Evolutionary conservation across 139 green algal genomes (phyloP), one percentile per base, ranked within the genome.

Genomic region (Chlorella ohadii): DNA sequence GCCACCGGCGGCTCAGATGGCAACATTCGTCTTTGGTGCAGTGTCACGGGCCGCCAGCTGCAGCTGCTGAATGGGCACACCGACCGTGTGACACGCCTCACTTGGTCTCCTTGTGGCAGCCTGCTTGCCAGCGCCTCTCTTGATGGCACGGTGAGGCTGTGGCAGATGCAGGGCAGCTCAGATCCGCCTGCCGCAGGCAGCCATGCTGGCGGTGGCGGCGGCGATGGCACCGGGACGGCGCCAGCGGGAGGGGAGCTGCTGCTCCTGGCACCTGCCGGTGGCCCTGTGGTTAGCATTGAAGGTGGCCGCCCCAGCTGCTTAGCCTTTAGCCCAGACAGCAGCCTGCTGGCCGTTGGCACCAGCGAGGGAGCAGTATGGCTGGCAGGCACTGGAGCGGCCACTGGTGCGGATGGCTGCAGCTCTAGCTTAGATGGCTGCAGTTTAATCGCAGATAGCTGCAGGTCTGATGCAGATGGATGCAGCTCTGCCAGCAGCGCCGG

Each of bases 281-380:
- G 38, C 11, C 51, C 31, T 23, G 55, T 51, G 33, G n/a, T 61
- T 6, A 34, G 11, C 4, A 57, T 16, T 4, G 15, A 34, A 3
- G 55, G 72, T 3, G 57, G 73, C 27, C 65, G 44, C 73, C 17
- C 39, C 31, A 78, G 76, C 55, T 79, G 67, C 59, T 34, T 88
- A 44, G 41, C 44, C 36, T 63, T 85, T 15, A 78, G 55, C 64
- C 47, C 64, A 33, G 76, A 72, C 38, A 59, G 63, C 22, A 38
- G 34, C 44, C 78, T 88, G 41, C 55, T 85, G 28, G 84, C 75
- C 22, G 79, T 67, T 0, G 84, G 74, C 1, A 84, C 66, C 57
- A 72, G 76, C 70, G 77, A 78, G 55, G 78, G 63, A 2, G 4
- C n/a, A 4, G 74, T 80, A 19, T 36, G 55, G 31, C 55, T 80